Conservation (phyloP, 2,329 filamentous ascomycete species). For the Cladophialophora bantiana region DNA sequence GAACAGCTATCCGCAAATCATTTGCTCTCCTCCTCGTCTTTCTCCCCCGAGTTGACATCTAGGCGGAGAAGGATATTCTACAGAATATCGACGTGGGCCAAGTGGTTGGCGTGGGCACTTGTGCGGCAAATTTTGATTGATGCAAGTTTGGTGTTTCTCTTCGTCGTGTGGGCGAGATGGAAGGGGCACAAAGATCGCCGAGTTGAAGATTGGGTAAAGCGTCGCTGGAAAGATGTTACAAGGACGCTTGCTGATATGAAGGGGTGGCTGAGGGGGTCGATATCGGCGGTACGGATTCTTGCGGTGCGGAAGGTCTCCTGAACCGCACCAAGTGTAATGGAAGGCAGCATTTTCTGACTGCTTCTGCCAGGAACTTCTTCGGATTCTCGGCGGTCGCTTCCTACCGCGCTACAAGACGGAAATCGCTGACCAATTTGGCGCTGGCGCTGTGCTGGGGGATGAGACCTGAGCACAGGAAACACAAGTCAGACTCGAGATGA, state of each 20-base stretch:
- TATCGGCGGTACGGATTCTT: conserved; percentile 12
- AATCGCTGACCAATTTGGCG: conserved; percentile 6
- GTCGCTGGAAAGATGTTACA: conserved; percentile 33
- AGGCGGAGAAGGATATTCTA: conserved; percentile 59
- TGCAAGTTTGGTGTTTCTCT: conserved; percentile 57
- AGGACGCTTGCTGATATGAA: conserved; percentile 17
- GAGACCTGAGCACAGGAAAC: conserved; percentile 4
- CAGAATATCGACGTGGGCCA: conserved; percentile 72
- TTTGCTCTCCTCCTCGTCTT: conserved; percentile 51
- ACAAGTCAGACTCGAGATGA: background rate
- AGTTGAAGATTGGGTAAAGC: conserved; percentile 46
- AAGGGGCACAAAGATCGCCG: conserved; percentile 49
- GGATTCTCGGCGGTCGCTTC: background rate
- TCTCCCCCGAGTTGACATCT: conserved; percentile 42
- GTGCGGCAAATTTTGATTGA: conserved; percentile 79
- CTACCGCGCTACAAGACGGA: conserved; percentile 9
- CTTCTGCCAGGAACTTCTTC: conserved; percentile 5
- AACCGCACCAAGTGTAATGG: background rate
- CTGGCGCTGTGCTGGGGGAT: background rate
- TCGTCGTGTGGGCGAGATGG: conserved; percentile 52
- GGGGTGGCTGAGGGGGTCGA: conserved; percentile 21
- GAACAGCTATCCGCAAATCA: conserved; percentile 87
- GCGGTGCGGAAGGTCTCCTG: conserved; percentile 4
- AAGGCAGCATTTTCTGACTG: conserved; percentile 12
- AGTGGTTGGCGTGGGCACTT: conserved; percentile 72